Evolutionary conservation across 139 green algal species (phyloP).

Genomic region (Yamagishiella unicocca): DNA sequence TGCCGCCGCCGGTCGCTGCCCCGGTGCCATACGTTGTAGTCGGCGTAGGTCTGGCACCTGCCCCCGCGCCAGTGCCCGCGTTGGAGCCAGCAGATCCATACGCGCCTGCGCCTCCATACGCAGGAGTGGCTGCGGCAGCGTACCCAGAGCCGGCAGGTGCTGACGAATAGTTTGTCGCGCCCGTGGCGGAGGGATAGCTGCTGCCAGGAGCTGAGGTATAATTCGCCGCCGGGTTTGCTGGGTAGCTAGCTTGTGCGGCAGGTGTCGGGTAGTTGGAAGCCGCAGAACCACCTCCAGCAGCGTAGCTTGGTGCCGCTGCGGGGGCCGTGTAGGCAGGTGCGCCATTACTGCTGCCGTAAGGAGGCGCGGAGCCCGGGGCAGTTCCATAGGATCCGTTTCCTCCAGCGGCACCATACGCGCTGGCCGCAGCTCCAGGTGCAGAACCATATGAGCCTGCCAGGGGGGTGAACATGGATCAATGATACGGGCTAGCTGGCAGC

Average conservation of each 20-base stretch:
- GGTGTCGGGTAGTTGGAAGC: not conserved
- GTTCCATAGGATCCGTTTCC: not conserved
- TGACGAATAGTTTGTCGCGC: not conserved
- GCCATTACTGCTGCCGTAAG: not conserved
- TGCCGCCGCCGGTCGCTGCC: not conserved
- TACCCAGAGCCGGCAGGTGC: not conserved
- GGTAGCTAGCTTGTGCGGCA: not conserved
- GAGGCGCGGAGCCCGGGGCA: not conserved
- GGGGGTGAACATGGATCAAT: not conserved
- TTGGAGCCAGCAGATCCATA: not conserved
- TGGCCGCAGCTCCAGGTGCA: not conserved
- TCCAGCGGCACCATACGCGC: not conserved
- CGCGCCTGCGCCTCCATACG: not conserved
- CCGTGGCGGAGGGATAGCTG: not conserved
- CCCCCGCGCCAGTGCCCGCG: not conserved
- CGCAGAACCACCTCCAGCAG: not conserved
- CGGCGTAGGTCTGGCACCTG: not conserved
- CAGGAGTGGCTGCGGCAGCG: not conserved
- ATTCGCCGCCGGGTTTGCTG: not conserved
- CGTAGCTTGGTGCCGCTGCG: not conserved
- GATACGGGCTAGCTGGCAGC: not conserved
- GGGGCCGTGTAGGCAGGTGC: not conserved
- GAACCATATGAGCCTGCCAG: conserved; percentile 16
- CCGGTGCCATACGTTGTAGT: not conserved
- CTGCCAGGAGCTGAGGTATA: not conserved